Base-by-base conservation (phyloP, 2,329 filamentous ascomycete species). In the Diaporthe vaccinii region DNA sequence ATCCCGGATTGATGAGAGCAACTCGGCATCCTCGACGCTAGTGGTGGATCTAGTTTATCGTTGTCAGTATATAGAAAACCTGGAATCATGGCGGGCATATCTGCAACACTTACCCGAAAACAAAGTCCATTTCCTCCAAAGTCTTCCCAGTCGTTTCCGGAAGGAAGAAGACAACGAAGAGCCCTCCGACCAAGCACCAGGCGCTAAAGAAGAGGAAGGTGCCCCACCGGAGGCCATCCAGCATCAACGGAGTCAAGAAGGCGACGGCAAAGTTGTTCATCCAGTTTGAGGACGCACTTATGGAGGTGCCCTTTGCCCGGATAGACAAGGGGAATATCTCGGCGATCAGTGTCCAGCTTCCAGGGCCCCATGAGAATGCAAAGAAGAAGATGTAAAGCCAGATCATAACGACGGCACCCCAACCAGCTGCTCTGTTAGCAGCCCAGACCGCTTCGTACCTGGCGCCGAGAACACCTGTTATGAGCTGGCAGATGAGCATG, bases 151-250 rank as follows among this genome's bases (percentile, higher is more conserved):
- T 85, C 0, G 88, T 90, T 82, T 92, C 90, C 0, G 90, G 90
- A 5, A 92, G 84, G 80, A 86, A 88, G 80, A 91, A 87, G 83
- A 84, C 90, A 3, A 88, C 89, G 86, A 88, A 91, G 4, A 85
- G 77, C 15, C 89, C 85, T 39, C 90, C 90, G 12, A 91, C 76
- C 7, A 88, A 73, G 0, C 89, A 91, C 17, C 91, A 84, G 6
- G 83, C 85, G 2, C 85, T 83, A 81, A 92, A 92, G 82, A 91
- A 89, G 83, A 89, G 86, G 85, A 91, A 92, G 0, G 90, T 91
- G 0, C 90, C 90, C 85, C 85, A 88, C 2, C 82, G 83, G 55
- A 88, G 86, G 75, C 25, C 14, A 9, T 41, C 41, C 3, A 75
- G 28, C 39, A 75, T 25, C 10, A 9, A 22, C 14, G 73, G 67